Evolutionary conservation across 2,329 filamentous ascomycete genomes (phyloP).

Genomic region (Trichoderma sp.): DNA sequence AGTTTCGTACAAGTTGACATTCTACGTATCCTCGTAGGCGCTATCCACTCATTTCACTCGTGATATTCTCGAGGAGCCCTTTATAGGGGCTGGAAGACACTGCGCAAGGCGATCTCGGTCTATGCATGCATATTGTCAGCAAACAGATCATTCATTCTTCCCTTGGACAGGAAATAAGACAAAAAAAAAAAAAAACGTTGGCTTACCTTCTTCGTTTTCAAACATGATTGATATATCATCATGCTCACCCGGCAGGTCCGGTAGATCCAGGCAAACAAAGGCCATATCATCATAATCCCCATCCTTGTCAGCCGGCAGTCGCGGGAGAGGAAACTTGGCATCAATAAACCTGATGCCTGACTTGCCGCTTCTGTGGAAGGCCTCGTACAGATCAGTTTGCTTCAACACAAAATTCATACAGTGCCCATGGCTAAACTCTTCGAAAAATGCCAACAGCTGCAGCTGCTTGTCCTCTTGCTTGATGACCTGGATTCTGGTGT

Average conservation of each 20-base stretch:
- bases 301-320: constrained; percentile 54
- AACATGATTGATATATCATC: constrained; percentile 88
- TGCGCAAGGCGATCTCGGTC: constrained; percentile 57
- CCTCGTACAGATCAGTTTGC: constrained; percentile 80
- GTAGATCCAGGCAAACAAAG: constrained; percentile 83
- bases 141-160: background rate
- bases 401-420: constrained; percentile 89
- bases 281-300: constrained; percentile 61
- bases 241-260: constrained; percentile 88
- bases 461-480: constrained; percentile 68
- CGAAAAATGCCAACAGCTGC: constrained; percentile 84
- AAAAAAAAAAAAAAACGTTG: background rate
- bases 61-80: constrained; percentile 45
- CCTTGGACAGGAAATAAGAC: background rate
- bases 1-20: background rate
- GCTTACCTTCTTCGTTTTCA: constrained; percentile 74
- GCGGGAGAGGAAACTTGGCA: constrained; percentile 85
- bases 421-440: constrained; percentile 81
- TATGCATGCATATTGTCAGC: constrained; percentile 32
- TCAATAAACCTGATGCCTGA: constrained; percentile 78
- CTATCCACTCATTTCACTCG: constrained; percentile 32
- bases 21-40: constrained; percentile 5
- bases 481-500: constrained; percentile 78
- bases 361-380: constrained; percentile 63
- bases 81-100: constrained; percentile 59